Conservation (phyloP, 78 protist species). For the Bodo saltans region DNA sequence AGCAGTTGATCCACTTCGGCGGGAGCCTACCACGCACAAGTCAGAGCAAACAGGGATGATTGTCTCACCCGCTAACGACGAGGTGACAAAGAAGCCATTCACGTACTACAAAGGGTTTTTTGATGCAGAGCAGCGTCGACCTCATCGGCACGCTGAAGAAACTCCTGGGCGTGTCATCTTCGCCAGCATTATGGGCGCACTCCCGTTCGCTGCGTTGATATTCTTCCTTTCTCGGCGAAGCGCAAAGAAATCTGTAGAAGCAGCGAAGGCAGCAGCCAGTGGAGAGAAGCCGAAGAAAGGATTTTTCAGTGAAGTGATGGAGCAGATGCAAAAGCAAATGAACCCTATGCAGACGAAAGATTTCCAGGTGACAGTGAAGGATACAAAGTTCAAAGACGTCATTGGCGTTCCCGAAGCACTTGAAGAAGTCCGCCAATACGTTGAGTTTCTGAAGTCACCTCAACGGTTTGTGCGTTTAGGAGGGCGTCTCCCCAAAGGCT, state of each 20-base stretch:
- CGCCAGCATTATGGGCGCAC: background rate
- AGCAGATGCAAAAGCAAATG: conserved; percentile 18
- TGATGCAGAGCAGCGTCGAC: background rate
- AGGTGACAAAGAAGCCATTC: no score
- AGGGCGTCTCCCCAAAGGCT: conserved; percentile 80
- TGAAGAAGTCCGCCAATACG: conserved; percentile 76
- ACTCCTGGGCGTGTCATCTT: background rate
- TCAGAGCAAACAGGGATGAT: no score
- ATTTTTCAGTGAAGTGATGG: background rate
- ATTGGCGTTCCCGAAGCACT: conserved; percentile 81
- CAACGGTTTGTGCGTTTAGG: conserved; percentile 61
- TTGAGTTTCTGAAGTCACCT: conserved; percentile 83
- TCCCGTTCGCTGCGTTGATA: background rate
- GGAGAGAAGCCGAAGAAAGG: background rate
- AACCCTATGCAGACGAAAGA: conserved; percentile 18
- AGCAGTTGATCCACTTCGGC: no score
- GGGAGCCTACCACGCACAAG: no score
- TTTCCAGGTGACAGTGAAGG: conserved; percentile 8
- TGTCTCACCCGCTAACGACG: no score
- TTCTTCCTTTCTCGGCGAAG: background rate
- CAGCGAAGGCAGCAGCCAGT: background rate
- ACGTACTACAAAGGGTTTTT: background rate
- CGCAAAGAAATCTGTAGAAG: background rate
- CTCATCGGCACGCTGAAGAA: background rate
- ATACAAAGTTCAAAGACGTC: conserved; percentile 57